Base-by-base conservation (phyloP, 2,329 filamentous ascomycete genomes). In the Leptodontidium sp. region DNA sequence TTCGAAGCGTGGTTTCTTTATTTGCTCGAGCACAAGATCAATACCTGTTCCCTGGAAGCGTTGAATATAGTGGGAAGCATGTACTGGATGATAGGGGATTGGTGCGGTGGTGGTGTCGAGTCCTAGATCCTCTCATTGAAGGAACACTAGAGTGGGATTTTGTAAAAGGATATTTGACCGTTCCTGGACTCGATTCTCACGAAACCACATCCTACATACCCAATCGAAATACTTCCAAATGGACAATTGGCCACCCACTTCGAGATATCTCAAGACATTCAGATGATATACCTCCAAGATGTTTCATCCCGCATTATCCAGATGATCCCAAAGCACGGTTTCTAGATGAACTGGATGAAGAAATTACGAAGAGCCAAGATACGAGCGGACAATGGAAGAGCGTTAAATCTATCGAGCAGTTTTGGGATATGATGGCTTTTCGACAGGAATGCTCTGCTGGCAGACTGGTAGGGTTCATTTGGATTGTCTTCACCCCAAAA, bases 351-450 rank as follows among this genome's bases (percentile, higher is more conserved):
- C 83, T 99, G 4, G 95, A 99, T 75, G 92, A 95, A 40, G 93
- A 97, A 77, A 85, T 92, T 0, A 85, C 87, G 0, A 87, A 88
- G 38, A 84, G 86, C 1, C 82, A 82, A 65, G 81, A 86, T 72
- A 86, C 87, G 72, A 81, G 83, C 2, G 92, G 92, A 0, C 85
- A 88, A 67, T 99, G 96, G 96, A 92, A 90, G 78, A 94, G 91
- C 69, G 90, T 98, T 29, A 90, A 87, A 77, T 92, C 89, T 0
- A 82, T 99, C 50, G 92, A 94, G n/a, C 90, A 94, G 74, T 99
- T 99, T 77, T 99, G 96, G 96, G 96, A 99, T 71, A 92, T 97
- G 86, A 98, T 99, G 95, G 91, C 94, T 0, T 98, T 93, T 77
- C 86, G 96, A 67, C 96, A 98, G 78, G 96, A 99, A 78, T 99